These are phyloP conservation scores for Solanum corneliomulleri DNA, from an alignment of 257 asterid species.

Conservation along the genomic window DNA sequence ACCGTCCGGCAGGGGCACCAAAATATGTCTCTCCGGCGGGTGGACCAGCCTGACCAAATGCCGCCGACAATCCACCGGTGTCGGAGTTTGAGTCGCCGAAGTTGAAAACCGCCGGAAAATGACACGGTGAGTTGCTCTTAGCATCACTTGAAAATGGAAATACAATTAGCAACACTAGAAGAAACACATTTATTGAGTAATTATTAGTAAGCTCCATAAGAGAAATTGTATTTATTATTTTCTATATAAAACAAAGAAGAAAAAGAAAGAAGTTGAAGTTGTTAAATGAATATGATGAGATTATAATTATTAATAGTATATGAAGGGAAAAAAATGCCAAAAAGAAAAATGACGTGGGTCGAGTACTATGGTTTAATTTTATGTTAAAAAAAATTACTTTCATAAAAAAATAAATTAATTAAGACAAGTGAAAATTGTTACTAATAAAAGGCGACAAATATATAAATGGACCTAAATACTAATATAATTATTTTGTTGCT, in stretches of 20 bases:
- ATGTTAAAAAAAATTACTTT: too few species aligned
- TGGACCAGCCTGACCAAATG: slow-evolving; percentile 75
- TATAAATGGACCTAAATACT: not conserved
- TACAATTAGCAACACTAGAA: not conserved
- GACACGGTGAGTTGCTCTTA: slow-evolving; percentile 13
- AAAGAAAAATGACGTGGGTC: not conserved
- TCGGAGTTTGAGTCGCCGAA: slow-evolving; percentile 95
- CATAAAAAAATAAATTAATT: too few species aligned
- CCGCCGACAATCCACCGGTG: slow-evolving; percentile 94
- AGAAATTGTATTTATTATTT: not conserved
- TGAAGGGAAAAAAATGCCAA: too few species aligned
- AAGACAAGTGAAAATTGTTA: not conserved
- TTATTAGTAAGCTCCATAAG: not conserved
- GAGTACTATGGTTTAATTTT: not conserved
- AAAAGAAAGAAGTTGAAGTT: not conserved
- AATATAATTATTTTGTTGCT: not conserved
- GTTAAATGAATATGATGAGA: not conserved
- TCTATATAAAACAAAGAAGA: not conserved
- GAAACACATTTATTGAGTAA: not conserved
- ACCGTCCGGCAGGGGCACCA: slow-evolving; percentile 76
- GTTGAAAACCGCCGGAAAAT: slow-evolving; percentile 79
- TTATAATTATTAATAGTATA: not conserved
- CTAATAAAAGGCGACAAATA: not conserved
- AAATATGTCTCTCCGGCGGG: slow-evolving; percentile 80
- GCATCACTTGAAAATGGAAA: not conserved